These are phyloP conservation scores for Fusarium beomiforme DNA, from an alignment of 2,329 filamentous ascomycete genomes.

Conservation along the genomic window DNA sequence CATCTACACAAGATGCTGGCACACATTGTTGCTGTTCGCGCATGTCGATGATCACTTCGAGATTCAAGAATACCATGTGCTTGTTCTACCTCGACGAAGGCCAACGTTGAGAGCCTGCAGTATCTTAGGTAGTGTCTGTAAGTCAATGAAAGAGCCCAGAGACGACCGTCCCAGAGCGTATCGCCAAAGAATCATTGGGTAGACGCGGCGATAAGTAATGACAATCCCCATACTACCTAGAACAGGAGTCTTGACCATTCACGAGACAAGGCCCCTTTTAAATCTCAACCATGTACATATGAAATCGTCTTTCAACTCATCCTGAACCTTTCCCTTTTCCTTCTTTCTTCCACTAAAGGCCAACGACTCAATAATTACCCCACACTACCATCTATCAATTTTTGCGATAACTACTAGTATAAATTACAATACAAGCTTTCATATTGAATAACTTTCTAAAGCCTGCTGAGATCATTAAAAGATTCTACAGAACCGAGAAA, in stretches of 20 bases:
- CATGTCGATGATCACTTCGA: not conserved
- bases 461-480: no score
- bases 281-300: not conserved
- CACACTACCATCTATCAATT: not conserved
- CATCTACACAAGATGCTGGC: not conserved
- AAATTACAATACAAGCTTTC: no score
- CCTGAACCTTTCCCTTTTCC: not conserved
- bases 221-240: no score
- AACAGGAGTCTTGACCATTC: not conserved
- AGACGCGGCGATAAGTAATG: no score
- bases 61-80: not conserved
- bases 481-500: no score
- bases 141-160: not conserved
- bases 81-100: not conserved
- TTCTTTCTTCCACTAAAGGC: not conserved
- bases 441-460: no score
- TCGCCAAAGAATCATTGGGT: not conserved
- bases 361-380: not conserved
- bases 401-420: no score
- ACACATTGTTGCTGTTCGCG: not conserved
- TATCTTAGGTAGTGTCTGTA: no score
- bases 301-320: not conserved
- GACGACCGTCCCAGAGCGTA: no score
- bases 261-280: not conserved
- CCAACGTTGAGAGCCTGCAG: not conserved